Conservation (phyloP, 2,329 filamentous ascomycete species). For the Nemania bipapillata region DNA sequence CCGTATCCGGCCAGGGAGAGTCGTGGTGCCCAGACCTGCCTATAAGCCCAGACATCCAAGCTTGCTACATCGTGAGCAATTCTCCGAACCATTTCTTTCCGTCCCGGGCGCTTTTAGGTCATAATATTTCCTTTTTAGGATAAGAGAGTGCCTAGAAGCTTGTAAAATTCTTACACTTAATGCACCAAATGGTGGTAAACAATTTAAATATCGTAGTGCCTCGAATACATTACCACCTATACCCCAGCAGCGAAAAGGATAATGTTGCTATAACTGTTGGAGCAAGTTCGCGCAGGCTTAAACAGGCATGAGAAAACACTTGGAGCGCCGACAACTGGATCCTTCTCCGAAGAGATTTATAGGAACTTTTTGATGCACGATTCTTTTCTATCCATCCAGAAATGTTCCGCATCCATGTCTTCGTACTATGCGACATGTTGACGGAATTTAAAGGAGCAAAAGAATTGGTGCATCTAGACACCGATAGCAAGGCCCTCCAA, state of each 20-base stretch:
- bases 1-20: conserved; percentile 19
- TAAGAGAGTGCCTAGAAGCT: too few species aligned
- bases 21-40: conserved; percentile 10
- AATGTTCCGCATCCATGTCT: conserved; percentile 12
- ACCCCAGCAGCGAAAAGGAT: background rate
- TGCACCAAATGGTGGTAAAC: too few species aligned
- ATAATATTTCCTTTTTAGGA: too few species aligned
- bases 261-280: background rate
- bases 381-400: conserved; percentile 25
- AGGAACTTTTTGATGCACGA: conserved; percentile 11
- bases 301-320: conserved; percentile 22
- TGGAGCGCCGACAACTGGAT: conserved; percentile 19
- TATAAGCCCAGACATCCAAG: conserved; percentile 12
- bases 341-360: conserved; percentile 11
- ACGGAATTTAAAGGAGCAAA: conserved; percentile 7
- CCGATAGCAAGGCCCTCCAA: conserved; percentile 4
- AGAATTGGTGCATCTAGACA: background rate
- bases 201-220: too few species aligned
- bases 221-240: conserved; percentile 21
- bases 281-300: conserved; percentile 6
- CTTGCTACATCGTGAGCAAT: conserved; percentile 27
- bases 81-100: too few species aligned
- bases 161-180: too few species aligned
- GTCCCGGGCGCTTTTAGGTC: too few species aligned
- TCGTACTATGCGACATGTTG: conserved; percentile 17